phyloP scores from a whole-genome alignment of 352 stramenopile genomes.

The Plasmopara halstedii region DNA sequence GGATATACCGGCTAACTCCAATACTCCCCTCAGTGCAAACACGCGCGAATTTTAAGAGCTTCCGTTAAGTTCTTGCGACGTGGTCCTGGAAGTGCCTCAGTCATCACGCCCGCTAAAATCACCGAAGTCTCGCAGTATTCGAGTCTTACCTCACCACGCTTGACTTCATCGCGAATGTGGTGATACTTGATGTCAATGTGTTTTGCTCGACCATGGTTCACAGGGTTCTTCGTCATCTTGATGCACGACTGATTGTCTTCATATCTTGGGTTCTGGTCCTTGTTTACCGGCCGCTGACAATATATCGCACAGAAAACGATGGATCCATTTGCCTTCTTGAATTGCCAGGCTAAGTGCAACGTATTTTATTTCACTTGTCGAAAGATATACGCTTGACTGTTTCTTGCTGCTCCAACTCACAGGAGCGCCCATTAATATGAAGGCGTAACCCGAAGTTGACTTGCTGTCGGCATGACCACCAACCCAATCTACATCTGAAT shows the following conservation, averaged over 20 bases:
- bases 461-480: background rate
- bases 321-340: conserved; percentile 1
- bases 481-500: background rate
- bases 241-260: conserved; percentile 11
- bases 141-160: too few species aligned
- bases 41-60: too few species aligned
- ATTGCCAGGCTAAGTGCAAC: conserved; percentile 4
- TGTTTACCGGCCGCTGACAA: background rate
- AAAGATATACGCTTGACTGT: conserved; percentile 4
- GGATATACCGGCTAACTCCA: too few species aligned
- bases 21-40: too few species aligned
- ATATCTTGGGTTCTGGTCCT: conserved; percentile 4
- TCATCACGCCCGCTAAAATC: too few species aligned
- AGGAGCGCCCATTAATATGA: background rate
- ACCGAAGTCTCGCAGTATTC: too few species aligned
- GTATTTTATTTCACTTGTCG: conserved; percentile 6
- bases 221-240: too few species aligned
- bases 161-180: too few species aligned
- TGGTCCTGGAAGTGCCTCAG: too few species aligned
- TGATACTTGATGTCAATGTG: too few species aligned
- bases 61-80: too few species aligned
- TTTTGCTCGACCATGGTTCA: too few species aligned
- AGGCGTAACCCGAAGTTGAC: background rate
- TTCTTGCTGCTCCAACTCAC: background rate
- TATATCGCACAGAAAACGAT: conserved; percentile 2